These are phyloP conservation scores for Berkeleyomyces rouxiae DNA, from an alignment of 2,329 filamentous ascomycete genomes.

Conservation along the genomic window DNA sequence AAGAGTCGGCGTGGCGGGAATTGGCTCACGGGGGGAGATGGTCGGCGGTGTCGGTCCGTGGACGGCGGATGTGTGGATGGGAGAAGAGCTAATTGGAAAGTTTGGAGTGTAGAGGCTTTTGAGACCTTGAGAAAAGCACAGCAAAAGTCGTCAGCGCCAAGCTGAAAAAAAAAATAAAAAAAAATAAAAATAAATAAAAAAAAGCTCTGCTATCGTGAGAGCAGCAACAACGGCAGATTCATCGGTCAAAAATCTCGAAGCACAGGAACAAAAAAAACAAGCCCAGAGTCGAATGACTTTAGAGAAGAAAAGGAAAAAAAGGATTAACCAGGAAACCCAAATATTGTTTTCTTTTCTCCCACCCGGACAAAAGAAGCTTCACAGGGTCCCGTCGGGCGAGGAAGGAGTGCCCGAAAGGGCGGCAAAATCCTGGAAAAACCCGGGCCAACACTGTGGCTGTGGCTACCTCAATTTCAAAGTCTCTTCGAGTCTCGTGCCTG, in stretches of 20 bases:
- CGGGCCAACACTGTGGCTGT: too few relatives aligned
- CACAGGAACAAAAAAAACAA: neutral
- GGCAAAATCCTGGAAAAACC: neutral
- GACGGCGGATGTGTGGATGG: too few relatives aligned
- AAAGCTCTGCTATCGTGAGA: neutral
- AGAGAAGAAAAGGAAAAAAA: neutral
- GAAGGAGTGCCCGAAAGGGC: neutral
- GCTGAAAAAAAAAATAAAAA: neutral
- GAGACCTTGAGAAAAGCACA: neutral
- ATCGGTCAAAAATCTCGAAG: neutral
- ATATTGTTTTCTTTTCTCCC: neutral
- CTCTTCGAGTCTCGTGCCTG: neutral
- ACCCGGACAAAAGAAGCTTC: neutral
- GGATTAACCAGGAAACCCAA: neutral
- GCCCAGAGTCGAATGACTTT: neutral
- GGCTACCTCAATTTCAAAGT: neutral
- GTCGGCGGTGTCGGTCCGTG: too few relatives aligned
- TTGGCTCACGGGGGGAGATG: neutral
- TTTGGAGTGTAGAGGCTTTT: neutral
- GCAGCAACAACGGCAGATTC: neutral
- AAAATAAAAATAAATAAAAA: neutral
- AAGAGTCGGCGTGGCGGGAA: neutral
- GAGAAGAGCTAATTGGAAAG: too few relatives aligned
- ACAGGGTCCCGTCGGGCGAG: neutral
- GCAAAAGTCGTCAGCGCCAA: neutral